These are phyloP conservation scores for Moricandia moricandioides DNA, from an alignment of 345 rosid species.

Conservation along the genomic window DNA sequence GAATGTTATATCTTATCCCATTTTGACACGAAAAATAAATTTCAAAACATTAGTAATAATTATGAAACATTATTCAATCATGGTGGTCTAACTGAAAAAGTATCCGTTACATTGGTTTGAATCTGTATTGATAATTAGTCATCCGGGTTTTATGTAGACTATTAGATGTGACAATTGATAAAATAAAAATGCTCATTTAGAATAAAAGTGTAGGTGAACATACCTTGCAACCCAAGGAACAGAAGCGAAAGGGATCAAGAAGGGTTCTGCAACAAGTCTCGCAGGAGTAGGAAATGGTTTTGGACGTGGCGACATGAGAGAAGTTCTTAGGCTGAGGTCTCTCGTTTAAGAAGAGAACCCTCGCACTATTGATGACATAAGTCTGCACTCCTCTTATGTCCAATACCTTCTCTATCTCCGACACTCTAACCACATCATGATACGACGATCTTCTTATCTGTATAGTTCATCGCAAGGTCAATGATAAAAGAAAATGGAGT, in stretches of 20 bases:
- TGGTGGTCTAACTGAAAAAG: neutral
- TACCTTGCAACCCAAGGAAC: conserved; percentile 95
- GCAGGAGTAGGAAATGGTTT: conserved; percentile 60
- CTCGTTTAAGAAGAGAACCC: conserved; percentile 78
- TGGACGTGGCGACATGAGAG: conserved; percentile 27
- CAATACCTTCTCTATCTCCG: conserved; percentile 70
- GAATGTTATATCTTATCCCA: neutral
- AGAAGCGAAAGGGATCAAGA: conserved; percentile 78
- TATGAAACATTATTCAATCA: neutral
- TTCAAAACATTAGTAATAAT: neutral
- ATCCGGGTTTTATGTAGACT: neutral
- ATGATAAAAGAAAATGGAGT: neutral
- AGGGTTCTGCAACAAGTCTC: conserved; percentile 84
- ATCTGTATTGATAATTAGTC: neutral
- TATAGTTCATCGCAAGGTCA: neutral
- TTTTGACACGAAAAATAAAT: neutral
- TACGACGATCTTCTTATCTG: conserved; percentile 89
- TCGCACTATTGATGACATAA: conserved; percentile 85
- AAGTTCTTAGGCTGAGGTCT: conserved; percentile 53
- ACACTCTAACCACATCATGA: conserved; percentile 83
- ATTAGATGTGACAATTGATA: neutral
- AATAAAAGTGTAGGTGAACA: conserved; percentile 14
- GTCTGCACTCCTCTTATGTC: conserved; percentile 87
- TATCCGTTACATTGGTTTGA: neutral
- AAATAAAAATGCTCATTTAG: neutral